These are phyloP conservation scores for Lodderomyces pseudojiufengensis DNA, from an alignment of 1,139 yeast genomes.

Conservation along the genomic window DNA sequence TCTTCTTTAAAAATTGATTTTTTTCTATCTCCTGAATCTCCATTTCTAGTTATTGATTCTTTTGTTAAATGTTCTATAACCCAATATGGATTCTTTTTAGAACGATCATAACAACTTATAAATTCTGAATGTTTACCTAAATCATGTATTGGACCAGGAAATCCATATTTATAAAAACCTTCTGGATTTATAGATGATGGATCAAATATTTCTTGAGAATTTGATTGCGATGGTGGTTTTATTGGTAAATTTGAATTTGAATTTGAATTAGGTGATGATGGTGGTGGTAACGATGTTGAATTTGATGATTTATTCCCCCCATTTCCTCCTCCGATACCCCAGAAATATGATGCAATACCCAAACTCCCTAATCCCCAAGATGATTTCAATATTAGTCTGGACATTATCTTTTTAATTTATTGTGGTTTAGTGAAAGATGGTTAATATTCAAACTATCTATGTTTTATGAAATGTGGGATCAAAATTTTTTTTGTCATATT, in stretches of 20 bases:
- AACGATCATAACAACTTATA: slow-evolving; percentile 81
- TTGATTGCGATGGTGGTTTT: slow-evolving; percentile 13
- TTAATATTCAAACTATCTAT: too few relatives aligned
- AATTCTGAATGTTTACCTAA: slow-evolving; percentile 69
- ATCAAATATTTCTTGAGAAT: slow-evolving; percentile 17
- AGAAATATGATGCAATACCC: slow-evolving; percentile 42
- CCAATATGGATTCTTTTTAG: slow-evolving; percentile 86
- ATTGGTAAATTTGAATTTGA: slow-evolving; percentile 2
- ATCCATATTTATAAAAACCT: slow-evolving; percentile 82
- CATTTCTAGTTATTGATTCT: slow-evolving; percentile 49
- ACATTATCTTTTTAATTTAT: slow-evolving; percentile 6
- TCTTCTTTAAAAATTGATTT: slow-evolving; percentile 85
- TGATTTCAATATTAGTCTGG: slow-evolving; percentile 5
- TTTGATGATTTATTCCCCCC: slow-evolving; percentile 17
- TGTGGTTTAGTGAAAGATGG: too few relatives aligned
- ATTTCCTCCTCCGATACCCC: slow-evolving; percentile 32
- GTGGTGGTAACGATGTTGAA: slow-evolving; percentile 14
- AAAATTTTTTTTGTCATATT: too few relatives aligned
- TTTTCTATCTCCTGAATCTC: slow-evolving; percentile 64
- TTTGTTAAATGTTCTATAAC: slow-evolving; percentile 84
- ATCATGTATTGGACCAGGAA: slow-evolving; percentile 93
- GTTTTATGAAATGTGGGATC: too few relatives aligned
- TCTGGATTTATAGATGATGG: slow-evolving; percentile 55
- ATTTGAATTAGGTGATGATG: slow-evolving; percentile 13
- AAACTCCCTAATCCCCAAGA: slow-evolving; percentile 31